Evolutionary conservation across 192 early-diverging fungal genomes (phyloP).

Genomic region (Coemansia sp.): DNA sequence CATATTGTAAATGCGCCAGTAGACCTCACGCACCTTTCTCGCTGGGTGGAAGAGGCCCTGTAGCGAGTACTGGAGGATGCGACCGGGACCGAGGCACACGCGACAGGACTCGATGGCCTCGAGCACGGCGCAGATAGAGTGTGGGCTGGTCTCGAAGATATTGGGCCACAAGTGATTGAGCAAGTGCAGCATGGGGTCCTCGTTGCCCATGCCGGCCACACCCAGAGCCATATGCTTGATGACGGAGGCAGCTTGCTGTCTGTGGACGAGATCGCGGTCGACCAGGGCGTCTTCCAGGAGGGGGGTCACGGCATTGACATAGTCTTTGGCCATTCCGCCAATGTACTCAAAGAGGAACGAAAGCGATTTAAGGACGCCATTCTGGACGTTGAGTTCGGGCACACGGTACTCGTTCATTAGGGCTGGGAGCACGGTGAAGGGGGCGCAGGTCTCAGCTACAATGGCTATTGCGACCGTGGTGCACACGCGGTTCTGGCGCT

Average conservation of each 20-base stretch:
- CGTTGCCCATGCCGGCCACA: constrained; percentile 88
- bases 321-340: constrained; percentile 97
- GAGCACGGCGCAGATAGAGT: constrained; percentile 97
- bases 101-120: constrained; percentile 94
- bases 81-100: constrained; percentile 82
- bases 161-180: constrained; percentile 98
- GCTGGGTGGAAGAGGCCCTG: constrained; percentile 99
- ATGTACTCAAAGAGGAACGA: constrained; percentile 99
- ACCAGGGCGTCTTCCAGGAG: constrained; percentile 95
- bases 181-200: constrained; percentile 90
- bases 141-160: constrained; percentile 94
- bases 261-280: constrained; percentile 96
- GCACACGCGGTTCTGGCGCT: constrained; percentile 98
- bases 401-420: constrained; percentile 99
- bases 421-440: constrained; percentile 96
- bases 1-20: constrained; percentile 99
- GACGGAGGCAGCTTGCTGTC: constrained; percentile 94
- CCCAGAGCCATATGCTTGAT: constrained; percentile 95
- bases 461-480: constrained; percentile 98
- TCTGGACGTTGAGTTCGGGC: constrained; percentile 99
- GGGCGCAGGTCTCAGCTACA: constrained; percentile 95
- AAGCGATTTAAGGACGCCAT: constrained; percentile 93
- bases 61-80: constrained; percentile 81
- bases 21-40: constrained; percentile 89
- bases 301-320: constrained; percentile 94